Evolutionary conservation across 805 yeast genomes (phyloP).

Genomic region (Nakazawaea laoshanensis): DNA sequence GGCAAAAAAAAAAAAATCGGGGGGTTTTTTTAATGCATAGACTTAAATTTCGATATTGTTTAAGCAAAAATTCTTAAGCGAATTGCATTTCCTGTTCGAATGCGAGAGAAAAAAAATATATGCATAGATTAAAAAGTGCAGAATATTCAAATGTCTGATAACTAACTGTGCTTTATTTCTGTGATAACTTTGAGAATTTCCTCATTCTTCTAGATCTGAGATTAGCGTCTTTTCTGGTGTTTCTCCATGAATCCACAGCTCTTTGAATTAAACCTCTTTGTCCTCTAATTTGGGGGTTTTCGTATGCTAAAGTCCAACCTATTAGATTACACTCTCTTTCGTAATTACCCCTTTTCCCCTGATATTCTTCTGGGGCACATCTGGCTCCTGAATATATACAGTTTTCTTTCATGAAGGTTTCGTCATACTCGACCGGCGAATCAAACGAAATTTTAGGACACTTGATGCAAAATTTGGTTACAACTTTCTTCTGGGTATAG

Average conservation of each 20-base stretch:
- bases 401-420: slow-evolving; percentile 27
- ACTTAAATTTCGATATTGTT: too few species aligned
- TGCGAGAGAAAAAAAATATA: too few species aligned
- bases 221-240: slow-evolving; percentile 31
- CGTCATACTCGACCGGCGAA: slow-evolving; percentile 1
- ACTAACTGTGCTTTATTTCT: too few species aligned
- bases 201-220: slow-evolving; percentile 35
- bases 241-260: slow-evolving; percentile 46
- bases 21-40: too few species aligned
- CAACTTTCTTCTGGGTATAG: slow-evolving; percentile 22
- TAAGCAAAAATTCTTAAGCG: too few species aligned
- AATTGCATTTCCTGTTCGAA: too few species aligned
- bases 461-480: slow-evolving; percentile 16
- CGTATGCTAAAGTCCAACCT: slow-evolving; percentile 38
- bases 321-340: slow-evolving; percentile 39
- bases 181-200: too few species aligned
- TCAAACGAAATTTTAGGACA: slow-evolving; percentile 14
- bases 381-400: slow-evolving; percentile 43
- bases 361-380: slow-evolving; percentile 30
- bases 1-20: too few species aligned
- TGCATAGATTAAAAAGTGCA: too few species aligned
- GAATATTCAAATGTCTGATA: too few species aligned
- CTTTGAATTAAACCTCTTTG: slow-evolving; percentile 40
- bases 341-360: slow-evolving; percentile 35
- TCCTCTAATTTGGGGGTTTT: slow-evolving; percentile 31